phyloP scores from a whole-genome alignment of 1,284 basidiomycete species.

The Mycosarcoma maydis region DNA sequence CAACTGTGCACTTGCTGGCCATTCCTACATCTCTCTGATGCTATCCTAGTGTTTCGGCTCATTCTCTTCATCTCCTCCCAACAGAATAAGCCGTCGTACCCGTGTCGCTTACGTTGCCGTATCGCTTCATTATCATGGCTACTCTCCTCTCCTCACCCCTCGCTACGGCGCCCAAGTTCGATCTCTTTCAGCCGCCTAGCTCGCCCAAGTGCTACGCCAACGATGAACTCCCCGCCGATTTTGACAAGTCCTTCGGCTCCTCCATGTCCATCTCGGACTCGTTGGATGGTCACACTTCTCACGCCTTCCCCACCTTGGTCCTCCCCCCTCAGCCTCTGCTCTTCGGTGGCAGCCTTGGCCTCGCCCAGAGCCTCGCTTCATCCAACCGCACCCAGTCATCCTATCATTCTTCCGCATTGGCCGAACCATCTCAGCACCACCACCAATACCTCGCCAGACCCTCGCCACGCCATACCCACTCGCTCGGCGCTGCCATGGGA shows the following conservation, averaged over 20 bases:
- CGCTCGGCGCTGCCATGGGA: slow-evolving; percentile 53
- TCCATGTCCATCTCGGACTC: slow-evolving; percentile 65
- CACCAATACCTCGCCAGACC: slow-evolving; percentile 5
- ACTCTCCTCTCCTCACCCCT: slow-evolving; percentile 44
- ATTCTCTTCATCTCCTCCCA: not conserved
- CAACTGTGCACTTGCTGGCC: too few species aligned
- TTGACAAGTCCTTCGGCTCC: slow-evolving; percentile 65
- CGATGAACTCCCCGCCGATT: slow-evolving; percentile 56
- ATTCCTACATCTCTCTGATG: slow-evolving; percentile 1
- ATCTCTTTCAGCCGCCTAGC: slow-evolving; percentile 48
- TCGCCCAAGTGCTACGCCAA: slow-evolving; percentile 46
- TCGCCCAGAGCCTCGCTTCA: slow-evolving; percentile 22
- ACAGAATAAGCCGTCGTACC: not conserved
- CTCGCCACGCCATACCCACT: slow-evolving; percentile 14
- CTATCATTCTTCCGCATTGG: slow-evolving; percentile 11
- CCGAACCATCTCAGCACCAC: slow-evolving; percentile 26
- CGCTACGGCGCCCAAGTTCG: slow-evolving; percentile 29
- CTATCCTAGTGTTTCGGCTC: slow-evolving; percentile 2
- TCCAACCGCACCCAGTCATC: slow-evolving; percentile 24
- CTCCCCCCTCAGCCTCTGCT: slow-evolving; percentile 14
- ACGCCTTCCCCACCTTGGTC: slow-evolving; percentile 7
- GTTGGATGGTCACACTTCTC: slow-evolving; percentile 45
- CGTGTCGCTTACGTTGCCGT: not conserved
- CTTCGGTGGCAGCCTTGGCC: slow-evolving; percentile 24
- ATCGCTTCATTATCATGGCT: slow-evolving; percentile 19